Conservation (phyloP, 306 rosid species). For the Quercus parvula region DNA sequence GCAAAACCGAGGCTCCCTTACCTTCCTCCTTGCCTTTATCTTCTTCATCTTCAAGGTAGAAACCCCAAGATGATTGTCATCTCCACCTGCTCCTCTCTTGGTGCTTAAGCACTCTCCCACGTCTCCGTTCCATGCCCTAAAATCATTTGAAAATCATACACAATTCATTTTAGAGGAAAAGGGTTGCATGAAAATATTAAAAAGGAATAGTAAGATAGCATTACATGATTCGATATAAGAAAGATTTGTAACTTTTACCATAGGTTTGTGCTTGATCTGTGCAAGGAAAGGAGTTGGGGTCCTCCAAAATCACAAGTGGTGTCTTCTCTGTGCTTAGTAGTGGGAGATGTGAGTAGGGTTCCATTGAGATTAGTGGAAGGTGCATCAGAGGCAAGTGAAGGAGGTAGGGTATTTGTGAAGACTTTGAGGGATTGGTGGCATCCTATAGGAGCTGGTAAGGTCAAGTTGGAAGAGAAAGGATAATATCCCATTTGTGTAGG, state of each 20-base stretch:
- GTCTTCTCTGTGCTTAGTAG: constrained; percentile 42
- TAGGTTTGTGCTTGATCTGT: constrained; percentile 65
- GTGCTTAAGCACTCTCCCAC: constrained; percentile 43
- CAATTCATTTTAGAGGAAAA: background rate
- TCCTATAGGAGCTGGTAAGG: constrained; percentile 45
- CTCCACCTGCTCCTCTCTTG: constrained; percentile 43
- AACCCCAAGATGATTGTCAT: constrained; percentile 45
- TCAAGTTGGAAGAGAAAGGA: constrained; percentile 55
- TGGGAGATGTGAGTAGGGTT: constrained; percentile 58
- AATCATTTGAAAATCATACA: background rate
- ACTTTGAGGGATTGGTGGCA: constrained; percentile 56
- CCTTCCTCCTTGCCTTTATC: constrained; percentile 84
- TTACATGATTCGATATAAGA: background rate
- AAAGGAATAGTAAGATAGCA: background rate
- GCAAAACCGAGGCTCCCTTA: constrained; percentile 97
- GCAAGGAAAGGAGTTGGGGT: constrained; percentile 76
- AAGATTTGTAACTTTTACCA: constrained; percentile 44
- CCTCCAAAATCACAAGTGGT: constrained; percentile 42
- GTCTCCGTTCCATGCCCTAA: constrained; percentile 65
- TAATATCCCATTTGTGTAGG: constrained; percentile 59
- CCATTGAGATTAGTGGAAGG: constrained; percentile 44
- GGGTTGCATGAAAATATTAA: background rate
- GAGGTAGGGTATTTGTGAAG: constrained; percentile 27
- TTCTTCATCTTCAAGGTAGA: constrained; percentile 85
- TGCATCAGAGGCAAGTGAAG: constrained; percentile 49